Evolutionary conservation across 192 early-diverging fungal species (phyloP).

Genomic region (Fimicolochytrium jonesii): DNA sequence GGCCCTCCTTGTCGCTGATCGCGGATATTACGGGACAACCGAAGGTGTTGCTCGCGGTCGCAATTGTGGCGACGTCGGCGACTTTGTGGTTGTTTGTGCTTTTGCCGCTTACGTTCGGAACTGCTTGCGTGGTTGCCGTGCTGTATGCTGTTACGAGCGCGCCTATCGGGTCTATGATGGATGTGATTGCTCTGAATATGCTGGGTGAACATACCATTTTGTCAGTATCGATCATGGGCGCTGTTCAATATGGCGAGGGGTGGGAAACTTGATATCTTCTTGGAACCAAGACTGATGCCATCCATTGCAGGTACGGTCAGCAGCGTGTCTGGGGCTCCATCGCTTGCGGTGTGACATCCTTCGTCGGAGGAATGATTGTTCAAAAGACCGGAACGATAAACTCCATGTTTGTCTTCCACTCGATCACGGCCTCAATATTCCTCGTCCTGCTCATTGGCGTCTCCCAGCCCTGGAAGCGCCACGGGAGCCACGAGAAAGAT

Average conservation of each 20-base stretch:
- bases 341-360: constrained; percentile 19
- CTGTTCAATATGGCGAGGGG: no score
- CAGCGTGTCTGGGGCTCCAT: constrained; percentile 25
- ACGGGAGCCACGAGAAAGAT: not conserved
- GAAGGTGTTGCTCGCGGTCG: constrained; percentile 4
- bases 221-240: constrained; percentile 5
- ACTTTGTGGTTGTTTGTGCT: constrained; percentile 17
- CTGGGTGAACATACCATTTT: constrained; percentile 18
- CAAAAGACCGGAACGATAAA: constrained; percentile 10
- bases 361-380: constrained; percentile 14
- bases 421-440: constrained; percentile 4
- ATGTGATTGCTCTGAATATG: constrained; percentile 19
- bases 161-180: constrained; percentile 22
- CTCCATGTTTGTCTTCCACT: constrained; percentile 13
- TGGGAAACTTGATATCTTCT: no score
- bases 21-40: constrained; percentile 25
- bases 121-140: constrained; percentile 11
- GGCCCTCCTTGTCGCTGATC: constrained; percentile 9
- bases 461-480: constrained; percentile 16
- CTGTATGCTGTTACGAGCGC: constrained; percentile 21
- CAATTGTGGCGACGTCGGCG: constrained; percentile 1
- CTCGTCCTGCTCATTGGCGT: constrained; percentile 3
- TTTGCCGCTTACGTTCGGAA: constrained; percentile 14
- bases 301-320: constrained; percentile 17
- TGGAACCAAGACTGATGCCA: not conserved